These are phyloP conservation scores for Papiliotrema laurentii DNA, from an alignment of 1,284 basidiomycete species.

Conservation along the genomic window DNA sequence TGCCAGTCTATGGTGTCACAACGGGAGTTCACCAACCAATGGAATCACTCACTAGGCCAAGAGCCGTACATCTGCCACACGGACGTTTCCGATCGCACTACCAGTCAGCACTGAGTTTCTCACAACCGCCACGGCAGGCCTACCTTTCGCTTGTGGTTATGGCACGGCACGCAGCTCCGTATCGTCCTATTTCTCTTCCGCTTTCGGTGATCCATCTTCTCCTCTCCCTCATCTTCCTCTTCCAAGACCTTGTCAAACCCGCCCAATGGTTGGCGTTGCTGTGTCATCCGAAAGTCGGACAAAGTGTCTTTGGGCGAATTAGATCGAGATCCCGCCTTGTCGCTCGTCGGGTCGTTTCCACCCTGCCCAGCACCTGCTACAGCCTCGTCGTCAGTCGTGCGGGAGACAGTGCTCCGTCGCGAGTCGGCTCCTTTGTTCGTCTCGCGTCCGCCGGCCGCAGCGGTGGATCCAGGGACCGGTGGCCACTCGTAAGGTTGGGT, in stretches of 20 bases:
- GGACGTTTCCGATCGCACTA: constrained; percentile 54
- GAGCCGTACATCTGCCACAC: constrained; percentile 78
- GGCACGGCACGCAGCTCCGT: constrained; percentile 82
- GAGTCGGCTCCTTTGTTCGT: neutral
- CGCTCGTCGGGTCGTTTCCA: neutral
- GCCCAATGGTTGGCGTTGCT: too few species aligned
- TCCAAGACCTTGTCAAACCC: too few species aligned
- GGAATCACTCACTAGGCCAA: constrained; percentile 34
- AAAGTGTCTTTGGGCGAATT: neutral
- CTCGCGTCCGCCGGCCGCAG: neutral
- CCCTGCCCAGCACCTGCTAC: neutral
- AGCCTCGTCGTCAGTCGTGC: constrained; percentile 2
- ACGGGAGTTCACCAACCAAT: neutral
- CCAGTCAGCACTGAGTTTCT: neutral
- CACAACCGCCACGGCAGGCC: constrained; percentile 26
- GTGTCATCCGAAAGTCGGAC: neutral
- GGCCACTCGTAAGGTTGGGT: constrained; percentile 1
- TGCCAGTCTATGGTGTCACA: constrained; percentile 60
- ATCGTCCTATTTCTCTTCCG: constrained; percentile 79
- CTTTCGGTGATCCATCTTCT: constrained; percentile 54
- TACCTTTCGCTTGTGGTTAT: constrained; percentile 87
- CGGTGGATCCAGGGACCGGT: neutral
- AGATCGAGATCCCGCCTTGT: constrained; percentile 1
- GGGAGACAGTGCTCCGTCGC: constrained; percentile 4
- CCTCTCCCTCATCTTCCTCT: constrained; percentile 14